phyloP scores from a whole-genome alignment of 306 rosid species.

The Quercus ilex region DNA sequence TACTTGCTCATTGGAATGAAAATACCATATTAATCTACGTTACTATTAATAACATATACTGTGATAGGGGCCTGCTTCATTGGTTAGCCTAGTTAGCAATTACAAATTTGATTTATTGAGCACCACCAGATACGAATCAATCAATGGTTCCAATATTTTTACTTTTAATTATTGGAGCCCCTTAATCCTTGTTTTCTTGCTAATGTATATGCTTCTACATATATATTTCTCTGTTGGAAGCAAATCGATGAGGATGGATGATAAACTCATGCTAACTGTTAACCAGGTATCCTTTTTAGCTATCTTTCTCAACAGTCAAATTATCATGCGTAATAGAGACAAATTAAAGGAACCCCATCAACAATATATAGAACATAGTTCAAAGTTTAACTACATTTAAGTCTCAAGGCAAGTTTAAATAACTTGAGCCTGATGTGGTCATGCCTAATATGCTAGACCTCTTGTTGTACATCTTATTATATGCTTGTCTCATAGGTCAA shows the following conservation, averaged over 20 bases:
- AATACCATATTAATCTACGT: not conserved
- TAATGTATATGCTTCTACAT: not conserved
- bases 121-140: not conserved
- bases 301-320: not conserved
- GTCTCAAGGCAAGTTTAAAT: too few relatives aligned
- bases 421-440: not conserved
- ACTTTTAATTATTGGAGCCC: not conserved
- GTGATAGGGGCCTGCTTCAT: not conserved
- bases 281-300: too few relatives aligned
- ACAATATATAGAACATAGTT: too few relatives aligned
- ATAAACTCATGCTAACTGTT: too few relatives aligned
- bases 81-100: not conserved
- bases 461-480: not conserved
- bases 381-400: too few relatives aligned
- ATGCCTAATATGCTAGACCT: not conserved
- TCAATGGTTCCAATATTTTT: not conserved
- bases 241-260: not conserved
- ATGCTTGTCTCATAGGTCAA: not conserved
- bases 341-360: too few relatives aligned
- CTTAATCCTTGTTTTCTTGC: not conserved
- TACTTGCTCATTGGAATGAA: not conserved
- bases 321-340: too few relatives aligned
- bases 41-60: not conserved
- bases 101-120: not conserved
- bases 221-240: conserved; percentile 2